Evolutionary conservation across 1,284 basidiomycete genomes (phyloP).

Genomic region (Waitea zeae): DNA sequence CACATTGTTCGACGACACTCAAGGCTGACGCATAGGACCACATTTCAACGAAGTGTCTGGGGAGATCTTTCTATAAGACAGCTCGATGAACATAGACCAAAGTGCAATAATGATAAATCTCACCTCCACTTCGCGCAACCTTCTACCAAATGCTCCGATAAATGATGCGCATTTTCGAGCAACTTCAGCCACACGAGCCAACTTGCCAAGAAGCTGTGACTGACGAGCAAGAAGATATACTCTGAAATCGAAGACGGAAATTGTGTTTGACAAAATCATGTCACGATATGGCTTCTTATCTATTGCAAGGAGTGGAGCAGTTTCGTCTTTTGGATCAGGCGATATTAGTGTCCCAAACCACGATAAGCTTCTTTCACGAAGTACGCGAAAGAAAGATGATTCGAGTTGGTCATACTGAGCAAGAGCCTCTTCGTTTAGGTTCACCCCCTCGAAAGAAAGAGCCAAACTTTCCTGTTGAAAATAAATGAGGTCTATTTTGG

Average conservation of each 20-base stretch:
- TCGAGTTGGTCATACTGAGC: constrained; percentile 88
- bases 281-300: constrained; percentile 78
- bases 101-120: constrained; percentile 10
- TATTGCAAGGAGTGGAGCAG: constrained; percentile 62
- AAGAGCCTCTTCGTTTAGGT: constrained; percentile 79
- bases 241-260: constrained; percentile 89
- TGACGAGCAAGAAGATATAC: constrained; percentile 85
- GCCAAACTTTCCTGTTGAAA: constrained; percentile 76
- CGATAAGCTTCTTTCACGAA: constrained; percentile 68
- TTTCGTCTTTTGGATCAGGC: constrained; percentile 60
- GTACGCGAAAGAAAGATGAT: constrained; percentile 63
- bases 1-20: constrained; percentile 74
- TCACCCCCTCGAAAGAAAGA: constrained; percentile 81
- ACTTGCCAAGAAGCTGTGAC: constrained; percentile 58
- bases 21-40: constrained; percentile 91
- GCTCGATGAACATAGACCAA: constrained; percentile 6
- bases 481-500: constrained; percentile 4
- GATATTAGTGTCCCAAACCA: constrained; percentile 82
- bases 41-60: constrained; percentile 72
- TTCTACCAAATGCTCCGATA: constrained; percentile 66
- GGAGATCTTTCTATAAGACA: constrained; percentile 43
- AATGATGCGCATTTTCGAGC: constrained; percentile 54
- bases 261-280: constrained; percentile 77
- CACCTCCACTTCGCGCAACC: constrained; percentile 63
- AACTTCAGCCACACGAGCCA: constrained; percentile 54